Evolutionary conservation across 2,329 filamentous ascomycete species (phyloP), one percentile per base, ranked within the genome.

Genomic region (Gaeumannomyces sp.): DNA sequence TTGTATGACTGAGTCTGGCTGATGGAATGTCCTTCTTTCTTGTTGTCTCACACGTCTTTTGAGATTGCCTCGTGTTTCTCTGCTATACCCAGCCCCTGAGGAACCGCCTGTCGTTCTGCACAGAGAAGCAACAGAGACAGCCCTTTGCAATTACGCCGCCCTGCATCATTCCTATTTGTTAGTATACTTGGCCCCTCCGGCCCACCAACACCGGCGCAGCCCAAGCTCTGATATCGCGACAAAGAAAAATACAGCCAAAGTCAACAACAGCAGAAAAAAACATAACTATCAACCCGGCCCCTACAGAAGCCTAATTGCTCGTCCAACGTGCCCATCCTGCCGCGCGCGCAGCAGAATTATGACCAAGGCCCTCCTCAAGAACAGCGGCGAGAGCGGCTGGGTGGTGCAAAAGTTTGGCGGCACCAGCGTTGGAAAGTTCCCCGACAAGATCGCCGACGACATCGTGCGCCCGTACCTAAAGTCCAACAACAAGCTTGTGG

Each of bases 351-450:
- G 31, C 33, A 31, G 28, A 33, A 65, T n/a, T 58, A 74, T 74
- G 72, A 67, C 65, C 33, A 62, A 67, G 67, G 28, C 69, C 14
- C 64, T 69, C 25, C 38, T 72, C 33, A 72, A 70, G 63, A 75
- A 75, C 66, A 61, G 63, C 63, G 71, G 73, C 64, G 66, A 68
- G 60, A 79, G 81, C 68, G 82, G 82, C 70, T 97, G 93, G 93
- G 83, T 96, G 35, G 90, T 97, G 62, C 93, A 97, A 76, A 97
- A 97, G 78, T 97, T 96, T 76, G 93, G 93, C 68, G 94, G 94
- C 63, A 99, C 94, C 63, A 96, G 92, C 74, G 91, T 98, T 63
- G 95, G 94, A 71, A 98, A 98, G 79, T 97, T 96, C 72, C 89
- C 93, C 63, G 84, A 86, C 70, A 89, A 89, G 75, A 89, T 91